Evolutionary conservation across 2,329 filamentous ascomycete species (phyloP).

Genomic region (Pseudogymnoascus sp.): DNA sequence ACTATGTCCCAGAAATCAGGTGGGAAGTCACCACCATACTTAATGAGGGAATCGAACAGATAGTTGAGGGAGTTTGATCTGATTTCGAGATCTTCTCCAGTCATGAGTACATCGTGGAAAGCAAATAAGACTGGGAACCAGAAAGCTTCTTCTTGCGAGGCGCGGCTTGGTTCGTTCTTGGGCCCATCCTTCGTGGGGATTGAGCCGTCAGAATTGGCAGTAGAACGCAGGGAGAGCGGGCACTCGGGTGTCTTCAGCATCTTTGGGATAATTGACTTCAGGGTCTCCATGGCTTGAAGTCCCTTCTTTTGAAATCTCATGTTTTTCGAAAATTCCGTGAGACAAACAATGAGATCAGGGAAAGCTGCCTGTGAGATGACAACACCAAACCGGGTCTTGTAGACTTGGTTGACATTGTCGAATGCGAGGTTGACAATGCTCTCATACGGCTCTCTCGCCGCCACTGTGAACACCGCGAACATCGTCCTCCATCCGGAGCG

Average conservation of each 20-base stretch:
- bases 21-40: slow-evolving; percentile 85
- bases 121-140: slow-evolving; percentile 98
- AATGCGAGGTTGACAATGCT: slow-evolving; percentile 94
- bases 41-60: slow-evolving; percentile 87
- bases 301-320: slow-evolving; percentile 98
- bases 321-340: slow-evolving; percentile 99
- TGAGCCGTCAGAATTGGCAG: slow-evolving; percentile 30
- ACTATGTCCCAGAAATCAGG: slow-evolving; percentile 97
- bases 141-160: slow-evolving; percentile 91
- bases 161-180: slow-evolving; percentile 58
- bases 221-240: slow-evolving; percentile 64
- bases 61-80: slow-evolving; percentile 86
- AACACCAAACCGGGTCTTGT: slow-evolving; percentile 89
- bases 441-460: slow-evolving; percentile 87
- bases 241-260: slow-evolving; percentile 97
- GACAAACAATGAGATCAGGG: slow-evolving; percentile 87
- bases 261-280: slow-evolving; percentile 87
- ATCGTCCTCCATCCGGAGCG: slow-evolving; percentile 97
- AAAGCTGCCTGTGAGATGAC: slow-evolving; percentile 96
- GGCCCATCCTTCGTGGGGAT: slow-evolving; percentile 31
- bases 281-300: slow-evolving; percentile 84
- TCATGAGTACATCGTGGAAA: slow-evolving; percentile 99
- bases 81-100: slow-evolving; percentile 94
- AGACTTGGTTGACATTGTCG: slow-evolving; percentile 92
- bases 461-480: slow-evolving; percentile 97